Conservation (phyloP, 164 flowering plant species). For the Vitis riparia region DNA sequence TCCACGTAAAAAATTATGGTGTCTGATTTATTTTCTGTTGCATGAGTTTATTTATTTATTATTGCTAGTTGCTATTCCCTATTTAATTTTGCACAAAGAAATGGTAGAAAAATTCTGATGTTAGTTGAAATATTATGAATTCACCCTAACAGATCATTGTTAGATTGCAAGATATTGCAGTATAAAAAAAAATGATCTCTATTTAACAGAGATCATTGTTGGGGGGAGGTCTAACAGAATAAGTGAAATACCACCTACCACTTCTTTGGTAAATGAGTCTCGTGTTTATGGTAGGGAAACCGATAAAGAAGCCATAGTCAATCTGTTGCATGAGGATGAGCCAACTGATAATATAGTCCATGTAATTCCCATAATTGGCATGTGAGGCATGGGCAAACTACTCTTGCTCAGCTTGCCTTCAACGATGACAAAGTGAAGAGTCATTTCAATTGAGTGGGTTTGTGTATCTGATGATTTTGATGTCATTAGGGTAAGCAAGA, state of each 20-base stretch:
- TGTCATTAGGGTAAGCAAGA: conserved; percentile 2
- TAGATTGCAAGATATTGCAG: conserved; percentile 1
- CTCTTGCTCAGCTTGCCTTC: conserved; percentile 4
- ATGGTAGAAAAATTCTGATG: too few species aligned
- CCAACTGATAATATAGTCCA: neutral
- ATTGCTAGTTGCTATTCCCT: too few species aligned
- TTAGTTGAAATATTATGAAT: too few species aligned
- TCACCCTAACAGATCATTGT: neutral
- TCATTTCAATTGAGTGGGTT: conserved; percentile 12
- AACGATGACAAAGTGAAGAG: conserved; percentile 4
- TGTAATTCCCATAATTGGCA: conserved; percentile 6
- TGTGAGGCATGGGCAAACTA: conserved; percentile 16
- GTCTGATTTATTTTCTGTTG: too few species aligned
- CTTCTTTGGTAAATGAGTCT: neutral
- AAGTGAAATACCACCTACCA: neutral
- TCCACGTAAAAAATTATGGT: too few species aligned
- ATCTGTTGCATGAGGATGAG: neutral
- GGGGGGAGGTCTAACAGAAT: neutral
- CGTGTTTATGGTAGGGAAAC: conserved; percentile 3
- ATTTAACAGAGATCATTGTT: neutral
- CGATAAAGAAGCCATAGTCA: neutral
- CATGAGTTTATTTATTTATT: too few species aligned
- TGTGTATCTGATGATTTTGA: conserved; percentile 22
- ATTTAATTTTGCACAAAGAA: too few species aligned
- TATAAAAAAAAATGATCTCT: neutral